Conservation (phyloP, 169 alveolate genomes). For the Plasmodium vivax region DNA sequence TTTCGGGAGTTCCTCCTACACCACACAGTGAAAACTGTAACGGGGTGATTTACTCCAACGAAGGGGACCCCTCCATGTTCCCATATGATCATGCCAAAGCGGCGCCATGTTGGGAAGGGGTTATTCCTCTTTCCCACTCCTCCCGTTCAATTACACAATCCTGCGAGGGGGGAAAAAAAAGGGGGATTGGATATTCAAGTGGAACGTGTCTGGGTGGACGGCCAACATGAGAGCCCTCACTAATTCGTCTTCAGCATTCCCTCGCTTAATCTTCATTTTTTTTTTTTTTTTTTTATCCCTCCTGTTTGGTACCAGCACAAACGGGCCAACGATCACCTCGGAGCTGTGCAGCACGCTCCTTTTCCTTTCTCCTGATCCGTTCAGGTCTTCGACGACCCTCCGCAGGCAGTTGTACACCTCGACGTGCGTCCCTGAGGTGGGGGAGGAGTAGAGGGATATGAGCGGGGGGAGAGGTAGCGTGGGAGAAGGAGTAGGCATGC, state of each 20-base stretch:
- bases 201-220: not conserved
- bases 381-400: not conserved
- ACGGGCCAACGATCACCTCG: conserved; percentile 63
- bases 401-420: conserved; percentile 24
- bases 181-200: not conserved
- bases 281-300: not conserved
- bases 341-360: not conserved
- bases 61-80: not conserved
- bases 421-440: conserved; percentile 16
- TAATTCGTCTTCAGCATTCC: not conserved
- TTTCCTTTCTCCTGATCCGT: not conserved
- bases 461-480: not conserved
- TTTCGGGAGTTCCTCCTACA: too few relatives aligned
- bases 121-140: not conserved
- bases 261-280: not conserved
- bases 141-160: not conserved
- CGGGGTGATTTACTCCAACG: not conserved
- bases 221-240: not conserved
- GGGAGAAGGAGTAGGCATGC: not conserved
- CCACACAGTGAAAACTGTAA: not conserved
- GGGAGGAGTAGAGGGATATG: not conserved
- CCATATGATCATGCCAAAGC: not conserved
- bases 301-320: conserved; percentile 31
- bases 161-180: not conserved
- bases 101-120: not conserved